Evolutionary conservation across 2,329 filamentous ascomycete genomes (phyloP).

Genomic region (Verticillium klebahnii): DNA sequence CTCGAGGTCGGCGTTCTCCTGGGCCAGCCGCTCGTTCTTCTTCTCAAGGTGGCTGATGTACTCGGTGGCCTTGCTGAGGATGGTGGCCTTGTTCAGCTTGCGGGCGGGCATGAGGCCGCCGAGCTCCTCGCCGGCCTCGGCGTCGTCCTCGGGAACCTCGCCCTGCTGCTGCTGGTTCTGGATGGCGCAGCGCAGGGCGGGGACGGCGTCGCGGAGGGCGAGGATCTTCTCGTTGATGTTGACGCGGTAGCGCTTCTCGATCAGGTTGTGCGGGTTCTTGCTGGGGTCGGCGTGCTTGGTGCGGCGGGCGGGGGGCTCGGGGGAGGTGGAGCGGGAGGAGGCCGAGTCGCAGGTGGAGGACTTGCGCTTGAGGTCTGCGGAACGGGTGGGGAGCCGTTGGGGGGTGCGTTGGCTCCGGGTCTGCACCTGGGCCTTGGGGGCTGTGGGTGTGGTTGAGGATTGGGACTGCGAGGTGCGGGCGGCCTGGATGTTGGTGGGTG

Average conservation of each 20-base stretch:
- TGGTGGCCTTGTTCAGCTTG: constrained; percentile 39
- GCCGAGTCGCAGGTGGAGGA: constrained; percentile 22
- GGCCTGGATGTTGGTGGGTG: background rate
- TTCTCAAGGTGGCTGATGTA: constrained; percentile 31
- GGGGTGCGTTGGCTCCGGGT: constrained; percentile 13
- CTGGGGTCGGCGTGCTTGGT: constrained; percentile 38
- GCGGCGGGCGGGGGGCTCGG: constrained; percentile 27
- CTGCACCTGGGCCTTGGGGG: background rate
- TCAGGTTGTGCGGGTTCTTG: constrained; percentile 81
- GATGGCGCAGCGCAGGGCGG: constrained; percentile 33
- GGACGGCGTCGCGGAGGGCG: constrained; percentile 67
- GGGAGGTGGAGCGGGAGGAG: constrained; percentile 31
- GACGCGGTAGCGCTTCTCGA: constrained; percentile 78
- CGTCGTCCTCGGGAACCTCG: constrained; percentile 19
- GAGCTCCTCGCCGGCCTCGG: constrained; percentile 19
- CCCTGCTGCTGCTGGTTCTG: constrained; percentile 16
- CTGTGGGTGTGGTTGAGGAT: constrained; percentile 1
- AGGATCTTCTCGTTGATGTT: constrained; percentile 83
- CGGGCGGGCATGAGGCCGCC: constrained; percentile 26
- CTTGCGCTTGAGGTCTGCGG: constrained; percentile 22
- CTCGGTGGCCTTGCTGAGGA: constrained; percentile 33
- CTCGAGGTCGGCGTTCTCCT: constrained; percentile 26
- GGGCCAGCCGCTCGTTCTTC: constrained; percentile 24
- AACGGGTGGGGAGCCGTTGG: constrained; percentile 12
- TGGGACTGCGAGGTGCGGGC: background rate